Percentiles rank a stretch among this genome's conserved stretches.
These are phyloP conservation scores for Hypoxylon sp. DNA, from an alignment of 2,329 filamentous ascomycete genomes.

Conservation along the genomic window DNA sequence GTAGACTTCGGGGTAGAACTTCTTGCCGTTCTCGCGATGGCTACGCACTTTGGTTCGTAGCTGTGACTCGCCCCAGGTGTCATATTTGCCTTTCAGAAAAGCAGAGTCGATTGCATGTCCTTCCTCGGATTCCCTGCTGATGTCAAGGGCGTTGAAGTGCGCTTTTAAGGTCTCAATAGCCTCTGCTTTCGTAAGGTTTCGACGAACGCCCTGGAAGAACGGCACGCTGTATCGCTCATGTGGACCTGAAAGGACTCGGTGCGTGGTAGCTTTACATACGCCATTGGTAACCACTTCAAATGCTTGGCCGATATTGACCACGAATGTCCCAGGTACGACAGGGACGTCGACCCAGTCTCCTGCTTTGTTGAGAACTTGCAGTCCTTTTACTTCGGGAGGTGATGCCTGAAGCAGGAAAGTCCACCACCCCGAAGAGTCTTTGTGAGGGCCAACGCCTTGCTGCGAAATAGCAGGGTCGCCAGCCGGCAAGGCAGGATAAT, in stretches of 20 bases:
- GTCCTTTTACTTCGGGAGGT: constrained; percentile 62
- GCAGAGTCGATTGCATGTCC: constrained; percentile 62
- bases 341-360: constrained; percentile 67
- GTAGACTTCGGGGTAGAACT: constrained; percentile 64
- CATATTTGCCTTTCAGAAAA: constrained; percentile 64
- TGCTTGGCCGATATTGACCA: constrained; percentile 71
- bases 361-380: constrained; percentile 65
- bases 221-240: constrained; percentile 61
- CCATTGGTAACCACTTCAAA: constrained; percentile 71
- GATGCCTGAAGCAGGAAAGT: constrained; percentile 75
- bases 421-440: constrained; percentile 75
- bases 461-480: constrained; percentile 30
- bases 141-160: constrained; percentile 55
- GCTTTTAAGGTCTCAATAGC: constrained; percentile 57
- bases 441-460: constrained; percentile 75
- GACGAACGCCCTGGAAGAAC: constrained; percentile 65
- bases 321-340: constrained; percentile 64
- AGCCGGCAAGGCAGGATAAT: constrained; percentile 61
- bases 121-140: constrained; percentile 55
- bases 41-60: constrained; percentile 68
- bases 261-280: constrained; percentile 67
- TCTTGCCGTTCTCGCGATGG: constrained; percentile 63
- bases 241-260: constrained; percentile 58
- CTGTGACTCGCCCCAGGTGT: constrained; percentile 70
- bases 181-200: constrained; percentile 61